Evolutionary conservation across 352 stramenopile genomes (phyloP).

Genomic region (Phytophthora agathidicida): DNA sequence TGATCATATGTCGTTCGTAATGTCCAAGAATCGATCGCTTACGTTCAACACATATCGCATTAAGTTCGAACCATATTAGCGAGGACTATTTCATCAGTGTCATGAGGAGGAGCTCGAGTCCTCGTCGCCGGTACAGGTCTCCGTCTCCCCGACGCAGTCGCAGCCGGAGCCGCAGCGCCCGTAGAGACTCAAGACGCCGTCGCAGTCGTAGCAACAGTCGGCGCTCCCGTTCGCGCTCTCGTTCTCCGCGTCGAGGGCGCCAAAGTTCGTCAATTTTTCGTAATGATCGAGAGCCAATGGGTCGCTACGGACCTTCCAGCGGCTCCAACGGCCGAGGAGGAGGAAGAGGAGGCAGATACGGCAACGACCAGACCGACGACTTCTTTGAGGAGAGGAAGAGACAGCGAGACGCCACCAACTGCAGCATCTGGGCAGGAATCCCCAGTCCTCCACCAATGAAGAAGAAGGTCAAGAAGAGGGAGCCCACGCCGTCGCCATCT

Average conservation of each 20-base stretch:
- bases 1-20: background rate
- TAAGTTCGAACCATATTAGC: too few species aligned
- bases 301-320: conserved; percentile 32
- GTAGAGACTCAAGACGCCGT: conserved; percentile 20
- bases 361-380: conserved; percentile 49
- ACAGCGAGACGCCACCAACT: conserved; percentile 60
- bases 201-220: conserved; percentile 29
- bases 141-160: conserved; percentile 32
- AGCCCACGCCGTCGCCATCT: conserved; percentile 8
- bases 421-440: conserved; percentile 80
- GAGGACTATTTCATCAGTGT: too few species aligned
- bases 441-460: conserved; percentile 69
- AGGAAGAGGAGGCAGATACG: conserved; percentile 16
- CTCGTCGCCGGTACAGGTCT: conserved; percentile 26
- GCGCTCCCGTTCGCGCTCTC: conserved; percentile 22
- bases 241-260: conserved; percentile 32
- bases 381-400: conserved; percentile 82
- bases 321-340: conserved; percentile 7
- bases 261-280: conserved; percentile 25
- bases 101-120: conserved; percentile 39
- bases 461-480: conserved; percentile 48
- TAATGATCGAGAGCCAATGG: conserved; percentile 28
- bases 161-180: conserved; percentile 36
- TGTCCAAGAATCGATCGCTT: too few species aligned
- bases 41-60: conserved; percentile 7